Evolutionary conservation across 2,329 filamentous ascomycete genomes (phyloP).

Genomic region (Paecilomyces dactylethromorphus): DNA sequence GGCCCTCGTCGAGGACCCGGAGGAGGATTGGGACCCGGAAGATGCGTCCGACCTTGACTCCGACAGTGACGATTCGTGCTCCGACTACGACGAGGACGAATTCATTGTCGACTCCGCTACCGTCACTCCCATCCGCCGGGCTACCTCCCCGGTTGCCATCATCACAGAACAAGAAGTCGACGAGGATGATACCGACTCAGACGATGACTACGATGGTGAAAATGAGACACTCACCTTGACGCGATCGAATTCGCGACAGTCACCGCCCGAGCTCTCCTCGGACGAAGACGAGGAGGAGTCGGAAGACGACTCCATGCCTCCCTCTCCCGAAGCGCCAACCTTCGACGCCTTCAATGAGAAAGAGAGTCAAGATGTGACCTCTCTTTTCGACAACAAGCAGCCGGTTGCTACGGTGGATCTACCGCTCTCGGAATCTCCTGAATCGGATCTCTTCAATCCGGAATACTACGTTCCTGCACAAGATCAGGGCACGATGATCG

Average conservation of each 20-base stretch:
- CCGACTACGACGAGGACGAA: slow-evolving; percentile 42
- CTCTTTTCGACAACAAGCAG: slow-evolving; percentile 27
- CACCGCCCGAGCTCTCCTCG: slow-evolving; percentile 63
- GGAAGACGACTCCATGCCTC: slow-evolving; percentile 67
- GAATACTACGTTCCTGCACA: slow-evolving; percentile 43
- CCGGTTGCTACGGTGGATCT: slow-evolving; percentile 11
- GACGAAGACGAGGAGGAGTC: slow-evolving; percentile 58
- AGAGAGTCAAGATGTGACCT: slow-evolving; percentile 40
- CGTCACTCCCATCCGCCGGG: slow-evolving; percentile 16
- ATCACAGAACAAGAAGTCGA: slow-evolving; percentile 23
- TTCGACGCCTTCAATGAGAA: slow-evolving; percentile 58
- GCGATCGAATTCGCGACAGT: slow-evolving; percentile 60
- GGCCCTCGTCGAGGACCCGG: slow-evolving; percentile 63
- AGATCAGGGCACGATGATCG: slow-evolving; percentile 40
- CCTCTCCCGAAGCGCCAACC: slow-evolving; percentile 54
- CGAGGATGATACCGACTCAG: slow-evolving; percentile 27
- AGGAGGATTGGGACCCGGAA: slow-evolving; percentile 64
- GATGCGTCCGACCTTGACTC: slow-evolving; percentile 54
- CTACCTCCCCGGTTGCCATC: slow-evolving; percentile 24
- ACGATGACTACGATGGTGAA: slow-evolving; percentile 49
- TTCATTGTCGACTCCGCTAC: slow-evolving; percentile 10
- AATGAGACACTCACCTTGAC: slow-evolving; percentile 58
- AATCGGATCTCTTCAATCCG: slow-evolving; percentile 40
- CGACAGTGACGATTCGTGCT: slow-evolving; percentile 37
- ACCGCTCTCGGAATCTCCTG: slow-evolving; percentile 26